Conservation (phyloP, 495 filamentous ascomycete species). For the Glutinoglossum americanum region DNA sequence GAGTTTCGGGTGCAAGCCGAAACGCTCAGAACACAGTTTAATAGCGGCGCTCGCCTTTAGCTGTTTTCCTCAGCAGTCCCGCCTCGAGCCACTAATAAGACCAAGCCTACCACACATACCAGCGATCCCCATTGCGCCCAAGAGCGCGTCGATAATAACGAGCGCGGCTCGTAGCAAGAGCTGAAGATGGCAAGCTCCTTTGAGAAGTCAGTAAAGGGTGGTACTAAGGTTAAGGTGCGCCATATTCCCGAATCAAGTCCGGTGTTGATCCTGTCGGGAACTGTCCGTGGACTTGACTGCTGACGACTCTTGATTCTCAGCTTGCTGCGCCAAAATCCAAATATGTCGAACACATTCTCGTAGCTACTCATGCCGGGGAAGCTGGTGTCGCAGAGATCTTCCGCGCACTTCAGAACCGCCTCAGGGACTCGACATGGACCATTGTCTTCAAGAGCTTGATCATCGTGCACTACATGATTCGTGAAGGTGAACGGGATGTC, state of each 20-base stretch:
- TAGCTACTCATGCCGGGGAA: conserved; percentile 88
- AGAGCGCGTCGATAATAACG: neutral
- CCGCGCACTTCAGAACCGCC: conserved; percentile 62
- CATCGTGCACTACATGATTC: conserved; percentile 89
- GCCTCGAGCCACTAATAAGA: neutral
- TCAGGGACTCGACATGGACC: conserved; percentile 95
- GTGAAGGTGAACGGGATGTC: conserved; percentile 78
- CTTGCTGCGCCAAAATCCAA: conserved; percentile 95
- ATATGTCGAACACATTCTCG: conserved; percentile 95
- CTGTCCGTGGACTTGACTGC: neutral
- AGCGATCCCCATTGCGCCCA: neutral
- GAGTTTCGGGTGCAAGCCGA: neutral
- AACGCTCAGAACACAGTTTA: neutral
- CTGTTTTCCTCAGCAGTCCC: neutral
- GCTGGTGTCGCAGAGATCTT: conserved; percentile 93
- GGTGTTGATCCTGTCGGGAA: neutral
- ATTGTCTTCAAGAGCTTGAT: conserved; percentile 91
- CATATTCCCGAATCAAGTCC: neutral
- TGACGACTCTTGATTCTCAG: conserved; percentile 21
- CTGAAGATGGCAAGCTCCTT: conserved; percentile 21
- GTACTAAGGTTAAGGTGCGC: conserved; percentile 15
- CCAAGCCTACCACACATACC: neutral
- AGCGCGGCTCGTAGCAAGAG: neutral
- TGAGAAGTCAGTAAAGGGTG: conserved; percentile 26
- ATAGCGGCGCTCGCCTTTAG: neutral